Conservation (phyloP, 495 filamentous ascomycete species). For the Cladorrhinum samala region DNA sequence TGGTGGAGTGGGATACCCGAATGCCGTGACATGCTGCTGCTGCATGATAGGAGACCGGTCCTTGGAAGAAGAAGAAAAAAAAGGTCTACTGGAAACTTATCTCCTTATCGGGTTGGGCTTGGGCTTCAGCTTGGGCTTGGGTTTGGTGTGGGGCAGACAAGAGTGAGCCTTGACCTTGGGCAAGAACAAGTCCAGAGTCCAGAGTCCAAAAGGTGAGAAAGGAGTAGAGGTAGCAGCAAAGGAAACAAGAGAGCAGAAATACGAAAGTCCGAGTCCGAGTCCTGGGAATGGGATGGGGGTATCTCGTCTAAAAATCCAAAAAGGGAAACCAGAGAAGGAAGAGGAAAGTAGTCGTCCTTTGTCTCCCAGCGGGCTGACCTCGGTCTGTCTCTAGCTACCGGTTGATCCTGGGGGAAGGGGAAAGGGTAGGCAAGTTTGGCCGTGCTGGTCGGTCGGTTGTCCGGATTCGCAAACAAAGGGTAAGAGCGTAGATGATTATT, state of each 20-base stretch:
- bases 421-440: no score
- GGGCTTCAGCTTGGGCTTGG: background rate
- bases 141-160: conserved; percentile 1
- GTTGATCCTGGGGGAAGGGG: background rate
- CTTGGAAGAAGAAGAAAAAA: conserved; percentile 8
- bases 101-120: background rate
- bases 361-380: conserved; percentile 10
- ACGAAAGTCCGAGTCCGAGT: conserved; percentile 12
- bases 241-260: conserved; percentile 15
- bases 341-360: conserved; percentile 4
- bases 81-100: background rate
- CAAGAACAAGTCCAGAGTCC: conserved; percentile 4
- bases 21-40: conserved; percentile 50
- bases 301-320: conserved; percentile 11
- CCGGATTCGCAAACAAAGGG: conserved; percentile 12
- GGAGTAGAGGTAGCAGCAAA: conserved; percentile 13
- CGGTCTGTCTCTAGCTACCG: conserved; percentile 7
- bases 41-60: conserved; percentile 39
- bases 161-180: conserved; percentile 12
- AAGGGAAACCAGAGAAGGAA: conserved; percentile 8
- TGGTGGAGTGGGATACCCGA: conserved; percentile 49
- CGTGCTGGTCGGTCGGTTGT: no score
- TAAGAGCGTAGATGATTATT: no score
- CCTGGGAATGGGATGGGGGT: conserved; percentile 12
- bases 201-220: conserved; percentile 8